Evolutionary conservation across 2,329 filamentous ascomycete genomes (phyloP).

Genomic region (Cladophialophora carrionii): DNA sequence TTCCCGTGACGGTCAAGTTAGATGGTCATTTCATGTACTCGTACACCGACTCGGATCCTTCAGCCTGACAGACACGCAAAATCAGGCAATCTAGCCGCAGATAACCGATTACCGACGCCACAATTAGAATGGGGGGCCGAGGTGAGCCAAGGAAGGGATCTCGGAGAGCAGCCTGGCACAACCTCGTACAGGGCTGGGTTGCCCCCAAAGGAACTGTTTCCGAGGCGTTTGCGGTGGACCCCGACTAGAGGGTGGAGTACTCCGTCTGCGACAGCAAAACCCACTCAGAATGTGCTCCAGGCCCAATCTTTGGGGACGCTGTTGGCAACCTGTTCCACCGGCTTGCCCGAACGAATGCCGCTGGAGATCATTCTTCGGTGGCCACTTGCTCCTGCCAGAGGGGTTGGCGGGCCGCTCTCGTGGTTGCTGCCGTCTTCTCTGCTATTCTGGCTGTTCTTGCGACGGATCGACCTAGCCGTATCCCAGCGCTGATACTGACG

Average conservation of each 20-base stretch:
- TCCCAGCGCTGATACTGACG: slow-evolving; percentile 63
- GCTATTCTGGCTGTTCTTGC: slow-evolving; percentile 55
- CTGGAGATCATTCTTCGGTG: slow-evolving; percentile 36
- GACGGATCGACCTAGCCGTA: slow-evolving; percentile 50
- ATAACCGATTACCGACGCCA: slow-evolving; percentile 22
- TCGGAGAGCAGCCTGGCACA: not conserved
- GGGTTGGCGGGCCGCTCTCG: slow-evolving; percentile 33
- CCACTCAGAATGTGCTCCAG: slow-evolving; percentile 63
- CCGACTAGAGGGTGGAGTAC: slow-evolving; percentile 14
- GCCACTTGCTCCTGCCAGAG: slow-evolving; percentile 29
- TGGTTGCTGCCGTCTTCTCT: slow-evolving; percentile 30
- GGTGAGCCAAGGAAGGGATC: not conserved
- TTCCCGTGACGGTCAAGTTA: not conserved
- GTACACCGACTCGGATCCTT: slow-evolving; percentile 1
- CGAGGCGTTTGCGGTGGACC: slow-evolving; percentile 3
- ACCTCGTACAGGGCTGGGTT: not conserved
- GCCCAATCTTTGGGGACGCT: slow-evolving; percentile 63
- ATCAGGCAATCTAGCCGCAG: slow-evolving; percentile 19
- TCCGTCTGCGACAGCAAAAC: slow-evolving; percentile 7
- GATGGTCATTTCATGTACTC: slow-evolving; percentile 1
- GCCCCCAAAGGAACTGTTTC: slow-evolving; percentile 10
- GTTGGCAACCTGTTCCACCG: slow-evolving; percentile 54
- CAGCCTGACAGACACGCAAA: slow-evolving; percentile 8
- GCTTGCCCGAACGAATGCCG: slow-evolving; percentile 40
- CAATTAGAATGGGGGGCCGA: slow-evolving; percentile 5